Conservation (phyloP, 805 yeast genomes). For the Starmera quercuum region DNA sequence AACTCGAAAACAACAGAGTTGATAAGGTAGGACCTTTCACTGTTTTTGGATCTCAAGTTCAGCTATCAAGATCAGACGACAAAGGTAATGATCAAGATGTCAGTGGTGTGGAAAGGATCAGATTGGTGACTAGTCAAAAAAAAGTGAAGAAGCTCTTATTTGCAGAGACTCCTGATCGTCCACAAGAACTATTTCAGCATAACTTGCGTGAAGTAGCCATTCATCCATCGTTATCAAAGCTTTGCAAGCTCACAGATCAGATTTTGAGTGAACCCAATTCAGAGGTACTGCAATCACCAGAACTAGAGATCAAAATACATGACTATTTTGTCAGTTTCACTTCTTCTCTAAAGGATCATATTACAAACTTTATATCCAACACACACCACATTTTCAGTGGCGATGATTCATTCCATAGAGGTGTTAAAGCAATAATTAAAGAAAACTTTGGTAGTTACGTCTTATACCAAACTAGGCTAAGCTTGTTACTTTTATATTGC, state of each 20-base stretch:
- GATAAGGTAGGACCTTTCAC: constrained; percentile 1
- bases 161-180: too few relatives aligned
- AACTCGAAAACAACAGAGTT: constrained; percentile 31
- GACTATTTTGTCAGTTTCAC: neutral
- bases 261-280: too few relatives aligned
- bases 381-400: neutral
- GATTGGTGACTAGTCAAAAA: too few relatives aligned
- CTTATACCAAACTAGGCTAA: neutral
- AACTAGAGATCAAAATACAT: too few relatives aligned
- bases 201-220: neutral
- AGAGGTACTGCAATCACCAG: too few relatives aligned
- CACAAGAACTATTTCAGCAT: neutral
- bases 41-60: constrained; percentile 1
- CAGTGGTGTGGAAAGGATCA: neutral
- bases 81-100: neutral
- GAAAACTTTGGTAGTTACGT: neutral
- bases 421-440: neutral
- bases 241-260: neutral
- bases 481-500: neutral
- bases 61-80: neutral
- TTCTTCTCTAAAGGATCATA: neutral
- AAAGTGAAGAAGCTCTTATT: too few relatives aligned
- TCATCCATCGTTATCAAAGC: neutral
- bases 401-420: neutral
- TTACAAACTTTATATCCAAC: neutral